These are phyloP conservation scores for Penicillium concentricum DNA, from an alignment of 2,329 filamentous ascomycete species.

Conservation along the genomic window DNA sequence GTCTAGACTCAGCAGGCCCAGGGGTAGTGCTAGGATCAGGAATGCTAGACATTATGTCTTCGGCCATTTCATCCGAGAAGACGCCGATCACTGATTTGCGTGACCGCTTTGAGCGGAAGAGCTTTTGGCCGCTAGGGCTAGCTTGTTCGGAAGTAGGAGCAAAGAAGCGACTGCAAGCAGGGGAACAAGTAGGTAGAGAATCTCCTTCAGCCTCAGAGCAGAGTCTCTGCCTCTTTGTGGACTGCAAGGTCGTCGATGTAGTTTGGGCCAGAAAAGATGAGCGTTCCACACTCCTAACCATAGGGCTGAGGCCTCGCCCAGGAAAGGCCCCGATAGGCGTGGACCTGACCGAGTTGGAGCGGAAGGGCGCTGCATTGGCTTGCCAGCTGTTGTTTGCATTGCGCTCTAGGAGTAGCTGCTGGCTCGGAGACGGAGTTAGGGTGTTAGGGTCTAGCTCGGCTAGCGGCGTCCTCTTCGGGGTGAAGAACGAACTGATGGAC, in stretches of 20 bases:
- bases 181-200: conserved; percentile 29
- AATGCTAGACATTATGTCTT: conserved; percentile 50
- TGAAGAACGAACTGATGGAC: conserved; percentile 66
- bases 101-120: conserved; percentile 39
- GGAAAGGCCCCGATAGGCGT: conserved; percentile 39
- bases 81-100: conserved; percentile 49
- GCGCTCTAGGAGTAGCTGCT: conserved; percentile 57
- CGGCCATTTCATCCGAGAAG: conserved; percentile 54
- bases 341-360: conserved; percentile 34
- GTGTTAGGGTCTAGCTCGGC: conserved; percentile 67
- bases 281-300: conserved; percentile 42
- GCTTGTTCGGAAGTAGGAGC: conserved; percentile 28
- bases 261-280: conserved; percentile 41
- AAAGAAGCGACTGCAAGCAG: conserved; percentile 52
- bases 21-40: conserved; percentile 32
- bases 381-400: conserved; percentile 57
- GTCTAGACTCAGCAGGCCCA: conserved; percentile 1
- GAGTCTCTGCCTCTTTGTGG: conserved; percentile 52
- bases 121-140: conserved; percentile 42
- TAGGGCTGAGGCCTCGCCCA: conserved; percentile 40
- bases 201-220: conserved; percentile 49
- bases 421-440: conserved; percentile 65
- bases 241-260: conserved; percentile 45
- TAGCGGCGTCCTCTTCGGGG: conserved; percentile 60
- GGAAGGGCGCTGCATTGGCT: conserved; percentile 49